These are phyloP conservation scores for Coleophoma crateriformis DNA, from an alignment of 2,329 filamentous ascomycete species.

Conservation along the genomic window DNA sequence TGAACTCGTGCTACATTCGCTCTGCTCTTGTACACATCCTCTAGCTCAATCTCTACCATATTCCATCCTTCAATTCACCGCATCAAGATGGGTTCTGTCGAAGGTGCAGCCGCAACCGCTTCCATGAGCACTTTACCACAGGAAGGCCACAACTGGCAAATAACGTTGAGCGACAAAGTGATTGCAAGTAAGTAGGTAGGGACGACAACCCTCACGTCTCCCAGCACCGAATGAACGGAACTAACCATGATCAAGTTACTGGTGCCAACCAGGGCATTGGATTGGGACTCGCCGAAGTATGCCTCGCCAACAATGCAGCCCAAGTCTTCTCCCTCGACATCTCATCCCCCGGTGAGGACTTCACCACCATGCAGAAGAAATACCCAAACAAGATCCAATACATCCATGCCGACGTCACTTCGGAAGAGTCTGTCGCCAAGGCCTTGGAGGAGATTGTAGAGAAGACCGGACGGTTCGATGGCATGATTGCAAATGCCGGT, in stretches of 20 bases:
- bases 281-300: conserved; percentile 40
- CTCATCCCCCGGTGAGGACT: conserved; percentile 34
- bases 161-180: conserved; percentile 24
- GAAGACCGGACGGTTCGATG: conserved; percentile 37
- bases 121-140: not conserved
- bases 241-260: conserved; percentile 16
- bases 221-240: no score
- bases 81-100: not conserved
- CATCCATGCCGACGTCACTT: conserved; percentile 39
- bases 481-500: conserved; percentile 45
- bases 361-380: conserved; percentile 29
- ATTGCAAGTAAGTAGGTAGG: conserved; percentile 24
- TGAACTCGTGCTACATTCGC: no score
- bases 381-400: conserved; percentile 34
- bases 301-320: conserved; percentile 36
- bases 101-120: not conserved
- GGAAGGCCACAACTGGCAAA: conserved; percentile 7
- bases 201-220: no score
- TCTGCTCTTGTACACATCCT: no score
- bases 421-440: conserved; percentile 35
- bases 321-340: conserved; percentile 42
- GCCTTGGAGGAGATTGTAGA: conserved; percentile 38
- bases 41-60: not conserved
- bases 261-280: conserved; percentile 34
- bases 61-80: not conserved